Base-by-base conservation (phyloP, 495 filamentous ascomycete species). In the Lepidopterella palustris region DNA sequence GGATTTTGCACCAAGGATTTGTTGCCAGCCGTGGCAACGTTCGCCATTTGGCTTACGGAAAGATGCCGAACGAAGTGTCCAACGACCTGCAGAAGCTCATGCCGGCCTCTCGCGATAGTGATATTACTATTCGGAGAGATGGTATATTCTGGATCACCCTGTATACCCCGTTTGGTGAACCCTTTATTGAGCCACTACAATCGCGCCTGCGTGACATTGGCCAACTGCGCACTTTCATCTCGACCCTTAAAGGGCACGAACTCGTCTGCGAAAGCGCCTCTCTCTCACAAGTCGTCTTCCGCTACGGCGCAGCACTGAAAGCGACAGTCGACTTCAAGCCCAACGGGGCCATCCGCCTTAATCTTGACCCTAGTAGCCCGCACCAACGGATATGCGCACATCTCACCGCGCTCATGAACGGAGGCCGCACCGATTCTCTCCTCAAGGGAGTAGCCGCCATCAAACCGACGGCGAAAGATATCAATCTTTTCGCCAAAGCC, bases 331-430 rank as follows among this genome's bases (percentile, higher is more conserved):
- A 64, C 49, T 78, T 79, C 60, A 45, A 60, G 10, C 59, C 57
- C 10, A 67, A 71, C 31, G 45, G 32, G 3, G 55, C 69, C 23
- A 65, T 75, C 68, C 66, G 51, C 50, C 61, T 90, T 10, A 58
- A 66, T 11, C 75, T 97, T 23, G 80, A 85, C 21, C 66, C 68
- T 21, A 76, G 76, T 13, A 95, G 90, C 61, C 92, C 92, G 0
- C 91, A 96, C 68, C 76, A 86, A 45, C 82, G 87, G 15, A 84
- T 91, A 20, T 74, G 82, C 32, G 82, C 87, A 54, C 73, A 80
- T 27, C 75, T 97, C 11, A 80, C 79, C 5, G 74, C 74, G 18
- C 74, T 81, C 35, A 72, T 93, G 52, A 91, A 91, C 68, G 75
- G 57, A 75, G 4, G 69, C 74, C 24, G 62, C 13, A 27, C 35